phyloP scores from a whole-genome alignment of 176 grass and related monocot genomes.

The Metroxylon sagu region DNA sequence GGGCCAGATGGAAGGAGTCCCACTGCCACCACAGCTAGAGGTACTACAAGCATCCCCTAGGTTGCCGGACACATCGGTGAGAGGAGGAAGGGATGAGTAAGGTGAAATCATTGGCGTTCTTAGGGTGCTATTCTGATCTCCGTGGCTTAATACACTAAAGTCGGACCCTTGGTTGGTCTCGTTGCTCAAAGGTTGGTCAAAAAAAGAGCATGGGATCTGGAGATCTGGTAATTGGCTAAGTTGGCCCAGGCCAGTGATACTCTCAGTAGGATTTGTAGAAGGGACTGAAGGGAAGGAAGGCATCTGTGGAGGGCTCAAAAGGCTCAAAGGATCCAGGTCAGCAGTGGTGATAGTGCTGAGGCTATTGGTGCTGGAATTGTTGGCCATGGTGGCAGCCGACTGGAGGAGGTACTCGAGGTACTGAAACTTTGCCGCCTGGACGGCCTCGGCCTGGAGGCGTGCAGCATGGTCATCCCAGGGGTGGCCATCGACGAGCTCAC shows the following conservation, averaged over 20 bases:
- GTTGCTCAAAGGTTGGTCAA: slow-evolving; percentile 35
- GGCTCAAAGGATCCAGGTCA: slow-evolving; percentile 49
- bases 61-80: slow-evolving; percentile 63
- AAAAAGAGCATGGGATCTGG: slow-evolving; percentile 47
- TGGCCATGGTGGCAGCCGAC: slow-evolving; percentile 20
- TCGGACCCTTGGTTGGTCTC: slow-evolving; percentile 25
- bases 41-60: slow-evolving; percentile 51
- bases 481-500: slow-evolving; percentile 55
- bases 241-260: slow-evolving; percentile 21
- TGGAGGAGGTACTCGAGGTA: slow-evolving; percentile 53
- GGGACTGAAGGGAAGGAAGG: slow-evolving; percentile 45
- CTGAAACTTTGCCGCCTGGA: slow-evolving; percentile 55
- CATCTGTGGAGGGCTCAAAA: slow-evolving; percentile 51
- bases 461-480: slow-evolving; percentile 51
- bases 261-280: slow-evolving; percentile 27
- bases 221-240: slow-evolving; percentile 32
- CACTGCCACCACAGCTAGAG: slow-evolving; percentile 58
- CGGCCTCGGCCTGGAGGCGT: slow-evolving; percentile 44
- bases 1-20: slow-evolving; percentile 37
- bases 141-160: slow-evolving; percentile 20
- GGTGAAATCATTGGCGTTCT: slow-evolving; percentile 30
- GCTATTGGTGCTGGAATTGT: no score
- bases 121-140: slow-evolving; percentile 25
- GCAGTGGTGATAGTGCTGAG: slow-evolving; percentile 22
- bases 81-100: slow-evolving; percentile 58